Evolutionary conservation across 2,329 filamentous ascomycete species (phyloP).

Genomic region (Cercospora sojina): DNA sequence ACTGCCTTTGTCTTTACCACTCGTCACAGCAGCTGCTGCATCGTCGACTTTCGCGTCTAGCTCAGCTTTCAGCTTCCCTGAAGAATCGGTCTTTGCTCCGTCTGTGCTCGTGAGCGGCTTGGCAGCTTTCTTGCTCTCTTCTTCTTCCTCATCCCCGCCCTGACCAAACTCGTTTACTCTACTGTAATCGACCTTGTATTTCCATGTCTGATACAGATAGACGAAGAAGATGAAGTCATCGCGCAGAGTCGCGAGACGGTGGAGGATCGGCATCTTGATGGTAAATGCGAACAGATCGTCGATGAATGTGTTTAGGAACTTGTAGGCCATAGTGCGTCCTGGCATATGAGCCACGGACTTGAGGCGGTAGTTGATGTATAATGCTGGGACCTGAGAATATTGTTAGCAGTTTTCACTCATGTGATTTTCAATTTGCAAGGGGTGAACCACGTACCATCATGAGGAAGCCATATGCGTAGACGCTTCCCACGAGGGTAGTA

Average conservation of each 20-base stretch:
- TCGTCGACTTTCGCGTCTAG: constrained; percentile 20
- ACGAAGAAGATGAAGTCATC: constrained; percentile 99
- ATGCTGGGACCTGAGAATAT: constrained; percentile 61
- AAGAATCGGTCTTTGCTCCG: constrained; percentile 19
- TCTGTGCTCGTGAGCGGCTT: constrained; percentile 42
- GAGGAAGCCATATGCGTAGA: constrained; percentile 97
- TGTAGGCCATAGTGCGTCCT: constrained; percentile 93
- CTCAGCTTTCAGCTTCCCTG: constrained; percentile 22
- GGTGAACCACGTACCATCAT: constrained; percentile 69
- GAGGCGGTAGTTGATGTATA: constrained; percentile 99
- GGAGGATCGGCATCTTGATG: constrained; percentile 97
- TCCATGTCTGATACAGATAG: constrained; percentile 91
- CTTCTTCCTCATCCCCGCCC: constrained; percentile 82
- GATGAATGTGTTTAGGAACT: constrained; percentile 98
- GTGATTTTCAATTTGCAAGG: background rate
- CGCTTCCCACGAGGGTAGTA: constrained; percentile 87
- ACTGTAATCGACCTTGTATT: constrained; percentile 86
- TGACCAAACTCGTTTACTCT: constrained; percentile 98
- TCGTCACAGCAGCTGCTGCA: constrained; percentile 13
- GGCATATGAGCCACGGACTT: constrained; percentile 94
- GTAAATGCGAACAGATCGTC: constrained; percentile 98
- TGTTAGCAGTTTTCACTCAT: background rate
- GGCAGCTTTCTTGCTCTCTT: constrained; percentile 49
- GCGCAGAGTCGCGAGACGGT: constrained; percentile 84
- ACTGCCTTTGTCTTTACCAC: constrained; percentile 11